Evolutionary conservation across 2,329 filamentous ascomycete species (phyloP), one percentile per base, ranked within the genome.

Genomic region (Gnomoniopsis sp.): DNA sequence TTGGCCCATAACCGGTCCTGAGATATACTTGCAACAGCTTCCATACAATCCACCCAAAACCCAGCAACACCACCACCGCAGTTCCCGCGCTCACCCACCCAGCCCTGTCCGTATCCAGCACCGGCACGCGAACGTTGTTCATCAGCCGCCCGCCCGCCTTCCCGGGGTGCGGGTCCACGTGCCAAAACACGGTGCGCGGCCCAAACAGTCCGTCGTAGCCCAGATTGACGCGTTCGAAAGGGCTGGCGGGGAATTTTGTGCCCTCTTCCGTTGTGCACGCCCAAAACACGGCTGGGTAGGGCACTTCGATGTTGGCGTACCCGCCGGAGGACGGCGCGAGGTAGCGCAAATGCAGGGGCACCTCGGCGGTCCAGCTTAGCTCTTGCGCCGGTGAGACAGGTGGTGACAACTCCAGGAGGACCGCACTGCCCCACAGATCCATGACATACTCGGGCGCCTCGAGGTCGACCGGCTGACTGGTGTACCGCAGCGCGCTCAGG

Each of bases 241-340:
- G 93, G 67, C 89, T 96, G 6, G 80, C 82, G 0, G 82, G 73
- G 73, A 93, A 90, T 66, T 90, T 88, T 1, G 80, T 80, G 1
- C 82, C 85, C 53, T 85, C 81, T 11, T 84, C 82, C 0, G 87
- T 83, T 8, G 83, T 79, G 69, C 93, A 98, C 0, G 92, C 91
- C 93, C 93, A 97, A 77, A 97, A 97, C 0, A 97, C 83, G 0
- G 85, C 83, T 0, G 93, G 93, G 76, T 89, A 93, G 0, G 93
- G 90, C 0, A 95, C 71, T n/a, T 85, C 75, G 1, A 87, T 72
- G 4, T 78, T 65, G 2, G 75, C 71, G 63, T 84, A 78, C 2
- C 87, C 87, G 2, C 78, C 78, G 47, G 72, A 71, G 0, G 80
- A 79, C 0, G 89, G 89, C 6, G 79, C 74, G 4, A 96, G 79